Conservation (phyloP, 148 eudicot genomes). For the Vaccinium darrowii region DNA sequence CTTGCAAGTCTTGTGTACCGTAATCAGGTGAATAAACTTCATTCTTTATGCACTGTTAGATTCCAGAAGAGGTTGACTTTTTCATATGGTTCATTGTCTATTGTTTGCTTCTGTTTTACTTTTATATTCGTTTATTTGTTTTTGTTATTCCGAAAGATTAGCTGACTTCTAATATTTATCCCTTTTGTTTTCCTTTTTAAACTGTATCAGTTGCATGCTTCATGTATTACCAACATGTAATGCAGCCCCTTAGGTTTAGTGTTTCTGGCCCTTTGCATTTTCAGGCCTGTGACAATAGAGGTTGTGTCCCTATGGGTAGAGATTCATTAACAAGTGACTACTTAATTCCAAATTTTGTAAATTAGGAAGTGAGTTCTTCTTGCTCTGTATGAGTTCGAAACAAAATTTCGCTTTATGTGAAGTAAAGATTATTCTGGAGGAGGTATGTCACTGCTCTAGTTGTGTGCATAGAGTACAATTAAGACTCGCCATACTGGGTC, state of each 20-base stretch:
- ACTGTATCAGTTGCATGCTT: background rate
- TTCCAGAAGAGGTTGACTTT: background rate
- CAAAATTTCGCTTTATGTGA: background rate
- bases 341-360: background rate
- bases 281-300: background rate
- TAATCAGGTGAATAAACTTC: slow-evolving; percentile 66
- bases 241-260: background rate
- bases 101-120: background rate
- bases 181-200: background rate
- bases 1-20: slow-evolving; percentile 87
- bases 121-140: background rate
- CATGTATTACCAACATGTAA: background rate
- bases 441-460: background rate
- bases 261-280: background rate
- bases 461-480: background rate
- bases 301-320: background rate
- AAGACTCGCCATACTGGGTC: background rate
- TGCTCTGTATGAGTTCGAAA: background rate
- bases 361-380: background rate
- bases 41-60: background rate
- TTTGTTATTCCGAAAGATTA: background rate
- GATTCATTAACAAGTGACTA: slow-evolving; percentile 1
- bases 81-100: background rate
- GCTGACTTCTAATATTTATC: background rate
- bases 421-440: background rate